Conservation (phyloP, 2,329 filamentous ascomycete species). For the Verticillium dahliae region DNA sequence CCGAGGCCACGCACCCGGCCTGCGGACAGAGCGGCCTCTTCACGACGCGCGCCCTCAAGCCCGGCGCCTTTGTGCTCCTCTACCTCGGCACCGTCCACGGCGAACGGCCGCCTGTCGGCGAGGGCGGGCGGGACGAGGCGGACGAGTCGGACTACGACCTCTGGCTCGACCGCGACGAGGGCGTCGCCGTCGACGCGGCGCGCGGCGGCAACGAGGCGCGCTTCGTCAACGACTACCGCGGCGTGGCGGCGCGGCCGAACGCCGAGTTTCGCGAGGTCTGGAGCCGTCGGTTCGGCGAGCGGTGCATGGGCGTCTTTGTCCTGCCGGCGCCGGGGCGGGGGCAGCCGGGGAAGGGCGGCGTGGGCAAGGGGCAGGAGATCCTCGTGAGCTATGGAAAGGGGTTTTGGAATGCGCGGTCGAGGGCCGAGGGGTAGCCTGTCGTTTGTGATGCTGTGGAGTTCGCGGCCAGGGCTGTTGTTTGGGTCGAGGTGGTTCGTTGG, state of each 20-base stretch:
- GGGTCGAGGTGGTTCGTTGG: no score
- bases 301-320: constrained; percentile 53
- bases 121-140: constrained; percentile 12
- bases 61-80: constrained; percentile 51
- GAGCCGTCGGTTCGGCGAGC: constrained; percentile 43
- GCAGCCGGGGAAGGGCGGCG: constrained; percentile 26
- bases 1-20: constrained; percentile 46
- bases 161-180: constrained; percentile 50
- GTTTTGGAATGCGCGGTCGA: constrained; percentile 41
- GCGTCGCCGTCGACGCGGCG: constrained; percentile 55
- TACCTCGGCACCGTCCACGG: constrained; percentile 55
- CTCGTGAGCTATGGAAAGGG: constrained; percentile 62
- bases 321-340: constrained; percentile 27
- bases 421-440: neutral
- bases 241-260: constrained; percentile 45
- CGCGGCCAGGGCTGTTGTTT: no score
- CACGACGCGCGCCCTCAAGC: constrained; percentile 43
- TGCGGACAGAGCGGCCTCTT: constrained; percentile 54
- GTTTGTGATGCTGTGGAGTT: no score
- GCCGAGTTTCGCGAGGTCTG: constrained; percentile 55
- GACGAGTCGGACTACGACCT: constrained; percentile 55
- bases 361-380: constrained; percentile 57
- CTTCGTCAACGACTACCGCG: constrained; percentile 62
- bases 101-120: neutral
- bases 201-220: constrained; percentile 55